A percentile compares a stretch with the other conserved stretches of the same genome.
Conservation (phyloP, 2,329 filamentous ascomycete species). For the Epichloe aotearoae region DNA sequence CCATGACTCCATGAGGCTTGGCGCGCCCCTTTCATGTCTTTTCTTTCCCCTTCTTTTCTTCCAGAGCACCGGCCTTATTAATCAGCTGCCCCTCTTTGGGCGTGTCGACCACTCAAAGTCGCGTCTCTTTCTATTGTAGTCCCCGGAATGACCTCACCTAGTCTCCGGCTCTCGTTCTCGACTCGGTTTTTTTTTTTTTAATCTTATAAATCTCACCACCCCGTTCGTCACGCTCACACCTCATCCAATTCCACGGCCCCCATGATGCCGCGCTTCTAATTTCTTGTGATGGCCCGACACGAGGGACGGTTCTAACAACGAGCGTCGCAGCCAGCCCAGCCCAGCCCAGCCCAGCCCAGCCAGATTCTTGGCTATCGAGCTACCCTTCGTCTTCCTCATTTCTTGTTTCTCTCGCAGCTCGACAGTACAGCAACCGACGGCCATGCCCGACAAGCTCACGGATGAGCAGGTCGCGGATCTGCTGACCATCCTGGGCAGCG, state of each 20-base stretch:
- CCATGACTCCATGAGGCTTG: too few species aligned
- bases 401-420: not conserved
- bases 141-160: slow-evolving; percentile 1
- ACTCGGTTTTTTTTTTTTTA: too few species aligned
- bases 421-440: slow-evolving; percentile 5
- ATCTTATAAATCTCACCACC: too few species aligned
- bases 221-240: not conserved
- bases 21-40: not conserved
- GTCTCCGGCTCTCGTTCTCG: not conserved
- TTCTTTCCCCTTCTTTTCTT: not conserved
- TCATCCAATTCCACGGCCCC: not conserved
- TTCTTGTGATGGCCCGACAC: too few species aligned
- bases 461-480: slow-evolving; percentile 46
- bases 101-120: slow-evolving; percentile 1
- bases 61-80: too few species aligned
- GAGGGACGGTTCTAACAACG: not conserved
- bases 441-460: slow-evolving; percentile 44
- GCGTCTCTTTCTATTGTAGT: not conserved
- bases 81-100: slow-evolving; percentile 1
- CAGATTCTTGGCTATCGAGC: not conserved
- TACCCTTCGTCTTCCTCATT: not conserved
- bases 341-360: not conserved
- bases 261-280: too few species aligned
- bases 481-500: slow-evolving; percentile 40
- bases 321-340: not conserved